Evolutionary conservation across 495 filamentous ascomycete genomes (phyloP).

Genomic region (Delitschia confertaspora): DNA sequence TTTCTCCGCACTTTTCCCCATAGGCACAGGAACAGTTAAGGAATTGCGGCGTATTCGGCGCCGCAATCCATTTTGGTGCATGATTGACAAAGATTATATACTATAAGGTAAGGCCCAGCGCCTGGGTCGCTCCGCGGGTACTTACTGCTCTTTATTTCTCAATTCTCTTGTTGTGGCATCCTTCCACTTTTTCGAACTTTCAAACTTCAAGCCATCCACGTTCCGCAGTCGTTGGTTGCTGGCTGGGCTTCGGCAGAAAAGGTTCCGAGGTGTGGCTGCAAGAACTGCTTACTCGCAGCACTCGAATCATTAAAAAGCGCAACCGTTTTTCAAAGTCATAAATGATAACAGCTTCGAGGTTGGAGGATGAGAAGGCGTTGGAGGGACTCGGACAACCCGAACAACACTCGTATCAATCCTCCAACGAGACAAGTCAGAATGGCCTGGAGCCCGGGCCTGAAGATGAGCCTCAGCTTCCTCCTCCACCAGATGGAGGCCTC

Average conservation of each 20-base stretch:
- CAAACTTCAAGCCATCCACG: too few species aligned
- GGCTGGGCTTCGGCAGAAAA: too few species aligned
- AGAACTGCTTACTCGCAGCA: too few species aligned
- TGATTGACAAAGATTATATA: too few species aligned
- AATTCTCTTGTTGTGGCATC: background rate
- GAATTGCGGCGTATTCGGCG: constrained; percentile 1
- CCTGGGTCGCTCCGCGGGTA: too few species aligned
- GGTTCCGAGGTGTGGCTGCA: too few species aligned
- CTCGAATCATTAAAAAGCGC: too few species aligned
- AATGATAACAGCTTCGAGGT: constrained; percentile 1
- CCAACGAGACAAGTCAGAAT: background rate
- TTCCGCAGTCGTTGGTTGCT: too few species aligned
- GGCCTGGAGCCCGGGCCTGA: background rate
- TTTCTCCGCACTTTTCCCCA: constrained; percentile 5
- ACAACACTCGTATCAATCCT: background rate
- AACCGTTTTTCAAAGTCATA: background rate
- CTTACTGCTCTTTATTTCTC: too few species aligned
- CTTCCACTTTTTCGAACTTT: background rate
- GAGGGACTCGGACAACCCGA: background rate
- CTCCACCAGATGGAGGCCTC: constrained; percentile 22
- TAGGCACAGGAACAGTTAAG: constrained; percentile 1
- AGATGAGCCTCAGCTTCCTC: constrained; percentile 7
- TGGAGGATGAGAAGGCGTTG: constrained; percentile 6
- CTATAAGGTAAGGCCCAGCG: too few species aligned
- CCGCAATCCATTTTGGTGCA: constrained; percentile 2